Evolutionary conservation across 1,139 yeast species (phyloP).

Genomic region (Taphrina confusa): DNA sequence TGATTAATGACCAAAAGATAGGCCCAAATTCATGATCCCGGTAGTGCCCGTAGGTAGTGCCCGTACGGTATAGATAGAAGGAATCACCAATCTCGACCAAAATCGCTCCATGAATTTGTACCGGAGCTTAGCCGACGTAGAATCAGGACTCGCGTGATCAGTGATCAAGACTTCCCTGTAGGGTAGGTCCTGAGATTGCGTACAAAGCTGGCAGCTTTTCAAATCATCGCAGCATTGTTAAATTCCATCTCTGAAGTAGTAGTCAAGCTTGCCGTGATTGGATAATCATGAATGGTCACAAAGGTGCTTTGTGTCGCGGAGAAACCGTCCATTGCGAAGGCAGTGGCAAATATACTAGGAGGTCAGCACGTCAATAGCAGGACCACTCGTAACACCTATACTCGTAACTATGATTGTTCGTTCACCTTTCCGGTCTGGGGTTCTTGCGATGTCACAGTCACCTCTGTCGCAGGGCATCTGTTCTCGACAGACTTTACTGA

Average conservation of each 20-base stretch:
- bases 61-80: too few relatives aligned
- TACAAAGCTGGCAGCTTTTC: too few relatives aligned
- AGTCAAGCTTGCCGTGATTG: too few relatives aligned
- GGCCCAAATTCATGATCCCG: background rate
- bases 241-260: too few relatives aligned
- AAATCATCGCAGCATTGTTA: too few relatives aligned
- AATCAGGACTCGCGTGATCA: too few relatives aligned
- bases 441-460: constrained; percentile 78
- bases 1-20: background rate
- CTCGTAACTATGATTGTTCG: constrained; percentile 69
- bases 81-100: too few relatives aligned
- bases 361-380: constrained; percentile 62
- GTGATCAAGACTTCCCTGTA: too few relatives aligned
- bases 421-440: constrained; percentile 67
- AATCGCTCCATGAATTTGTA: too few relatives aligned
- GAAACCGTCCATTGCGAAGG: constrained; percentile 91
- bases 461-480: constrained; percentile 87
- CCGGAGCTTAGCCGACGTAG: too few relatives aligned
- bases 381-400: constrained; percentile 60
- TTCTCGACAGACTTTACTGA: constrained; percentile 65
- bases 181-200: too few relatives aligned
- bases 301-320: constrained; percentile 92
- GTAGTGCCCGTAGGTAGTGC: too few relatives aligned
- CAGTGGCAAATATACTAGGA: constrained; percentile 71
- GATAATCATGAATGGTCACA: constrained; percentile 49